Base-by-base conservation (phyloP, 1,139 yeast genomes). In the Pichia sp. region DNA sequence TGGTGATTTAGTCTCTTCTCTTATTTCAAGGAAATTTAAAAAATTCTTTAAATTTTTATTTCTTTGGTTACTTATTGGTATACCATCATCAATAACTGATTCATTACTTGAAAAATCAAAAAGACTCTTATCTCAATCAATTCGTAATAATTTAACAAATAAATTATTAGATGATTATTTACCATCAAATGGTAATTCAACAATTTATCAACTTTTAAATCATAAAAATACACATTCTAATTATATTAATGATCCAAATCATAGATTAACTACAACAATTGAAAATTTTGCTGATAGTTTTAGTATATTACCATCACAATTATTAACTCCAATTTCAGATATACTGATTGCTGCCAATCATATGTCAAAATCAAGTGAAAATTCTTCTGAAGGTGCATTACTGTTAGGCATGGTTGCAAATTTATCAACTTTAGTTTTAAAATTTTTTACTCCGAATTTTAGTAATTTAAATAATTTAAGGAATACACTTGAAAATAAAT, bases 381-480 rank as follows among this genome's bases (percentile, higher is more conserved):
- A 79, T 33, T 76, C 80, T 62, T 87, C 90, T 9, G 97, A 90
- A 66, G 95, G 95, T 9, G 85, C 95, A 4, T 67, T 90, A 46
- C 76, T 86, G 3, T 71, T 90, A 37, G 96, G 96, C 1, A 62
- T 87, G 46, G 70, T 90, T 50, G 89, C 95, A 4, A 94, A 87
- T 60, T 67, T 84, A 33, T 86, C 96, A 20, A 87, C 96, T 3
- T 72, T 81, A 40, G 69, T 84, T 38, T 68, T 90, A 54, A 73
- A 84, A 53, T 69, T 85, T 46, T 78, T 89, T 55, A 86, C 96
- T 11, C 97, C 97, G 8, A 95, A 95, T 41, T 90, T 90, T 60
- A 94, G 96, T 27, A 83, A 76, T 59, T 70, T 87, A 45, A 87
- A 95, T 1, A 74, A 87, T 43, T 80, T 81, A 51, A 80, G 82